Conservation (phyloP, 306 rosid genomes). For the Carpinus viminea region DNA sequence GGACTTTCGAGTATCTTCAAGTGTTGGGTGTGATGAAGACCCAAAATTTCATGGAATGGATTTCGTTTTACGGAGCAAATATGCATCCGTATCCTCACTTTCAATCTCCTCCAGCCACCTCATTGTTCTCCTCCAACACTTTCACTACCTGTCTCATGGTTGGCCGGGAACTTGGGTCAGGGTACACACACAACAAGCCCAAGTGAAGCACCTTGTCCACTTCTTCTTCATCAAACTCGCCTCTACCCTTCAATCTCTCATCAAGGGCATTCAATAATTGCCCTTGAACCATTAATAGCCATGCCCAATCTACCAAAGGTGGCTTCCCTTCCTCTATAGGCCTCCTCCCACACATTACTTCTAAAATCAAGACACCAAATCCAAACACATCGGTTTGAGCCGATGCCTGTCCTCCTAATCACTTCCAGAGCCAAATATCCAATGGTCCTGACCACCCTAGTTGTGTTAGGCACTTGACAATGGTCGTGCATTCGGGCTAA, state of each 20-base stretch:
- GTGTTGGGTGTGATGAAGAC: conserved; percentile 62
- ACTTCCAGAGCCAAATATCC: conserved; percentile 88
- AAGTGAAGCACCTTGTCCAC: conserved; percentile 56
- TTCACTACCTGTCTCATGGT: conserved; percentile 72
- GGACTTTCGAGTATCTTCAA: conserved; percentile 52
- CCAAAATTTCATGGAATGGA: conserved; percentile 43
- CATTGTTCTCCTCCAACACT: conserved; percentile 57
- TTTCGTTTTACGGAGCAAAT: conserved; percentile 50
- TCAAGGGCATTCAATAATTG: conserved; percentile 51
- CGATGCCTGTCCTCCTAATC: conserved; percentile 67
- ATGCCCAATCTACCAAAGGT: conserved; percentile 59
- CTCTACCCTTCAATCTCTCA: conserved; percentile 45
- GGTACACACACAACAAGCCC: conserved; percentile 79
- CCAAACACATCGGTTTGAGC: conserved; percentile 69
- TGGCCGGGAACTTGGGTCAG: conserved; percentile 65
- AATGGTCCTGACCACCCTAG: conserved; percentile 72
- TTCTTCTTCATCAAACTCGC: conserved; percentile 47
- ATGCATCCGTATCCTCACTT: conserved; percentile 47
- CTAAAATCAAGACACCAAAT: conserved; percentile 73
- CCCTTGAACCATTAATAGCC: conserved; percentile 55
- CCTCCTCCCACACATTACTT: conserved; percentile 83
- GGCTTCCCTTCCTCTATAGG: conserved; percentile 75
- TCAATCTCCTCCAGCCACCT: conserved; percentile 38
- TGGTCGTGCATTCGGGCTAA: conserved; percentile 71
- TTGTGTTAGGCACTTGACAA: conserved; percentile 60